Evolutionary conservation across 2,329 filamentous ascomycete species (phyloP).

Genomic region (Juglanconis oblonga): DNA sequence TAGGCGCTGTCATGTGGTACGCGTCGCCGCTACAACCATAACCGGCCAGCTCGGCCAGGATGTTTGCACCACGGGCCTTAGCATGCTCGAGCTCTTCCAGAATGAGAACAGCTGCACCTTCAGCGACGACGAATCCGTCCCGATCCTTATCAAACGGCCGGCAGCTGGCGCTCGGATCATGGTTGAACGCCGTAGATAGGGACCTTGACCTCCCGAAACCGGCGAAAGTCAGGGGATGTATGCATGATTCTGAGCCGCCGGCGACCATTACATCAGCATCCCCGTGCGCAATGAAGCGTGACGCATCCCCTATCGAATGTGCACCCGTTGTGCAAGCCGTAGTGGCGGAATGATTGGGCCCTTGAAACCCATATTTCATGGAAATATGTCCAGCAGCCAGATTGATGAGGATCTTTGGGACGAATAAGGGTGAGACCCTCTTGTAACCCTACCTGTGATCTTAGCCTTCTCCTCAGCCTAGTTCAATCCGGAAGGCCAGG

Average conservation of each 20-base stretch:
- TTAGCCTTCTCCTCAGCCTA: constrained; percentile 12
- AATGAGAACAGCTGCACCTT: constrained; percentile 84
- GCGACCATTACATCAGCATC: constrained; percentile 95
- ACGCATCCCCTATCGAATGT: constrained; percentile 90
- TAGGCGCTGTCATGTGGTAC: constrained; percentile 88
- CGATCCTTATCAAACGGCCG: constrained; percentile 82
- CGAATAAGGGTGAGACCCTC: constrained; percentile 90
- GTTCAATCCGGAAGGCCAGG: constrained; percentile 17
- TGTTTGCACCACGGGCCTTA: constrained; percentile 69
- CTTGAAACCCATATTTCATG: constrained; percentile 85
- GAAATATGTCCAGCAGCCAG: constrained; percentile 92
- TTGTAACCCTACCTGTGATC: constrained; percentile 68
- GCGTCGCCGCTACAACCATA: constrained; percentile 92
- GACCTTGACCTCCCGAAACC: constrained; percentile 89
- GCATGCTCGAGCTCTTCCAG: constrained; percentile 92
- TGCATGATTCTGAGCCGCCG: constrained; percentile 92
- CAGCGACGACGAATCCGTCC: constrained; percentile 86
- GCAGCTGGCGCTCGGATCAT: constrained; percentile 67
- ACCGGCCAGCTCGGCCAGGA: constrained; percentile 86
- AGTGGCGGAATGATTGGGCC: constrained; percentile 88
- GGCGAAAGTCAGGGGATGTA: constrained; percentile 88
- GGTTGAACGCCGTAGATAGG: constrained; percentile 77
- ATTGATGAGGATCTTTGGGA: constrained; percentile 90
- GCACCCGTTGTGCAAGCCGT: constrained; percentile 96
- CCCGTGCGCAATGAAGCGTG: constrained; percentile 85